Evolutionary conservation across 805 yeast genomes (phyloP), one percentile per base, ranked within the genome.

Genomic region (Candida germanica): DNA sequence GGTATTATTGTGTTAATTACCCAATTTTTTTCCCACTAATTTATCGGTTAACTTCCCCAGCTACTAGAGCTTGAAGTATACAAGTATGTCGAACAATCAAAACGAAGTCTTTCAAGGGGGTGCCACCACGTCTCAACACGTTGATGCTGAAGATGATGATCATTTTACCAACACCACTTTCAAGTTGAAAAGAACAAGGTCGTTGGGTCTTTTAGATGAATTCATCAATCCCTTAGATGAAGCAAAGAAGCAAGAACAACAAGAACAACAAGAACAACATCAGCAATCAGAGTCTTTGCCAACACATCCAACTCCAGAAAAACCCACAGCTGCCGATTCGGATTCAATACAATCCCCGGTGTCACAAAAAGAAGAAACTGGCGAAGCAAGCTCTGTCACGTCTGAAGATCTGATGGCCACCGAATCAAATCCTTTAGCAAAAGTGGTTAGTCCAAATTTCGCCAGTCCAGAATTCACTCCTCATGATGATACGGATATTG

Each of bases 401-500:
- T n/a, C n/a, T n/a, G n/a, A n/a, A n/a, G n/a, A n/a, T n/a, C n/a
- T n/a, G n/a, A n/a, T n/a, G n/a, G n/a, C n/a, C n/a, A n/a, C n/a
- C n/a, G n/a, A n/a, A n/a, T n/a, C n/a, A n/a, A n/a, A n/a, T n/a
- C n/a, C n/a, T 11, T 33, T 26, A 13, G 14, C 18, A 3, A 24
- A 29, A 13, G 29, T 27, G 26, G 26, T 18, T 28, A 32, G 47
- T n/a, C n/a, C 44, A 15, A 19, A 40, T 5, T 37, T 47, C 29
- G 47, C 48, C 11, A 49, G 58, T 23, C 66, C 64, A 4, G 70
- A 63, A 24, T 50, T 69, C 27, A 49, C 66, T 17, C 82, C 84
- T n/a, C 93, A 83, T 49, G 97, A 89, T 60, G 97, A 89, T 60
- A 77, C 79, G 21, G 94, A 83, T 52, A 69, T 89, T 24, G 75